Base-by-base conservation (phyloP, 192 early-diverging fungal genomes). In the Chytriomyces confervae region DNA sequence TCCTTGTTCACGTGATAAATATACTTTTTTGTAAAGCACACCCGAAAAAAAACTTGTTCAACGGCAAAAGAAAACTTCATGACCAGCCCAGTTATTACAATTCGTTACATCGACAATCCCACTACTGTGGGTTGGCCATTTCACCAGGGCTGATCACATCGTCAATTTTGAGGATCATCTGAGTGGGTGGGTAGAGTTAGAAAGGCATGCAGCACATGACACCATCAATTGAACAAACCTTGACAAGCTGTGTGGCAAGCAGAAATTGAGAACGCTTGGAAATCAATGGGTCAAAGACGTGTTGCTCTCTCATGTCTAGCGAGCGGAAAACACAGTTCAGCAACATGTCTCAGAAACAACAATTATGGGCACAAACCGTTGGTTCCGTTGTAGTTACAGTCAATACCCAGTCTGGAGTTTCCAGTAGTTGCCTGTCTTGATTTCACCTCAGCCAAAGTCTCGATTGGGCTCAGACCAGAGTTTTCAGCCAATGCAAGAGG, bases 181-280 rank as follows among this genome's bases (percentile, higher is more conserved):
- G 2, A 60, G 20, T 47, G 53, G 2, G 53, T 36, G 20, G 20
- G 53, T 20, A 20, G 53, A 57, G 20, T 57, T 57, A 57, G 16
- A 36, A 36, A 1, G 36, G 36, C 36, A 36, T 36, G 1, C 36
- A 36, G 29, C n/a, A 63, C 23, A 50, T 6, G 11, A 77, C 7
- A 43, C 9, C 50, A 24, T 4, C 10, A 29, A 24, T 45, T 50
- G 23, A 23, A 97, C 94, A 91, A 75, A 98, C 95, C 94, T 98
- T 98, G 76, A 99, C 97, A 66, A 99, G 87, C 88, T 99, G 97
- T 36, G 97, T 99, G 16, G 97, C 97, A 66, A 99, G 88, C 75
- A 97, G 82, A 83, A 94, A 96, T 87, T 99, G 98, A 81, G 97
- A 96, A 57, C 97, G 94, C 92, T 99, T 99, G 60, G 96, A 98